Evolutionary conservation across 1,284 basidiomycete species (phyloP).

Genomic region (Neonothopanus nambi): DNA sequence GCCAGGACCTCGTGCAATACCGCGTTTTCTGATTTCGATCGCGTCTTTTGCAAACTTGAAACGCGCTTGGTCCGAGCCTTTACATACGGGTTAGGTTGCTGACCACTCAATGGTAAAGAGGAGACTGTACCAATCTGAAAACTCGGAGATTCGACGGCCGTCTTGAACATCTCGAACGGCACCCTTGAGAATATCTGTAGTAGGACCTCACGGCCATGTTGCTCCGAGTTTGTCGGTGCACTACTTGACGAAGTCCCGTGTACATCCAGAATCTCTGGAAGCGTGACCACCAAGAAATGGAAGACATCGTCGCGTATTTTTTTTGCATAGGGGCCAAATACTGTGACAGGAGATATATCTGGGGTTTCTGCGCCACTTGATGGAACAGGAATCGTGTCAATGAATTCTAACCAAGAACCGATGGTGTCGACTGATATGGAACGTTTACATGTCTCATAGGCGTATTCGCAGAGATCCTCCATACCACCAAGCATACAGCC

Average conservation of each 20-base stretch:
- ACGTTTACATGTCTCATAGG: constrained; percentile 75
- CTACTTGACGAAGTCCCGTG: constrained; percentile 30
- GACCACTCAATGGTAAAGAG: constrained; percentile 11
- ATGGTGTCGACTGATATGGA: constrained; percentile 76
- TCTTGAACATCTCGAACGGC: constrained; percentile 82
- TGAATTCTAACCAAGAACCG: constrained; percentile 73
- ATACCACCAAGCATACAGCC: constrained; percentile 82
- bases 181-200: constrained; percentile 73
- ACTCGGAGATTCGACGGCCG: constrained; percentile 70
- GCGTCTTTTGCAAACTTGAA: constrained; percentile 90
- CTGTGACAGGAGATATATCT: constrained; percentile 50
- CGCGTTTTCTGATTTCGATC: constrained; percentile 76
- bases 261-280: constrained; percentile 64
- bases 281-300: constrained; percentile 71
- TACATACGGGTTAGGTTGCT: constrained; percentile 1
- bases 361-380: constrained; percentile 55
- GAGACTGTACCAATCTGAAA: constrained; percentile 67
- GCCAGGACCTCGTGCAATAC: constrained; percentile 58
- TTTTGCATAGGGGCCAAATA: constrained; percentile 73
- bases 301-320: constrained; percentile 71
- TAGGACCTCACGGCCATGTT: constrained; percentile 60
- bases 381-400: constrained; percentile 57
- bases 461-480: constrained; percentile 76
- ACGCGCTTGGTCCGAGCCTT: constrained; percentile 79
- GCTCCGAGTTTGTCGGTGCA: constrained; percentile 33